Evolutionary conservation across 2,329 filamentous ascomycete species (phyloP).

Genomic region (Ophiostoma montium): DNA sequence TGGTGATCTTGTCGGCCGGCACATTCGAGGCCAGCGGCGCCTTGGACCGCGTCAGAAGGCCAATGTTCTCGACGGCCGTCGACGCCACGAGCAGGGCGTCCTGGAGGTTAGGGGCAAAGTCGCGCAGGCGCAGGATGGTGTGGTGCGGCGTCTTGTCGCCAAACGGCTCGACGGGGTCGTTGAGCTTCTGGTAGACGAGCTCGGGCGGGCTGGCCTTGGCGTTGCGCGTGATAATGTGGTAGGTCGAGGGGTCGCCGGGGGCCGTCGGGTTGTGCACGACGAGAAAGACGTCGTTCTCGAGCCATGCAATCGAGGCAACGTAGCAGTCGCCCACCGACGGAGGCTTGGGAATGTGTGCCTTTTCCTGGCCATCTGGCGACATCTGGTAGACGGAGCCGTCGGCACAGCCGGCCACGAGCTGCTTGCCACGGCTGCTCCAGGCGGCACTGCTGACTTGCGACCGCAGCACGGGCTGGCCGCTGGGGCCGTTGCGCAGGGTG

Average conservation of each 20-base stretch:
- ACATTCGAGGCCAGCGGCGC: slow-evolving; percentile 48
- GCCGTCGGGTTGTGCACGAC: slow-evolving; percentile 58
- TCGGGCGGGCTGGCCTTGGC: slow-evolving; percentile 31
- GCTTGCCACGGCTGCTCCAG: slow-evolving; percentile 91
- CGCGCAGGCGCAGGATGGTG: slow-evolving; percentile 59
- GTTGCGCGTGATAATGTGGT: slow-evolving; percentile 63
- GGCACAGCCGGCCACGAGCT: slow-evolving; percentile 71
- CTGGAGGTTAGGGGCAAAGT: slow-evolving; percentile 67
- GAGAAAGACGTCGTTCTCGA: slow-evolving; percentile 77
- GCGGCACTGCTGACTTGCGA: slow-evolving; percentile 67
- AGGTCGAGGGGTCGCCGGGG: slow-evolving; percentile 50
- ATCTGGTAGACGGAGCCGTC: slow-evolving; percentile 74
- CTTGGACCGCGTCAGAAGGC: slow-evolving; percentile 62
- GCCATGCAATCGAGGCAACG: slow-evolving; percentile 73
- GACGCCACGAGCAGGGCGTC: slow-evolving; percentile 74
- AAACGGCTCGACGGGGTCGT: slow-evolving; percentile 61
- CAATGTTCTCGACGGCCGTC: slow-evolving; percentile 66
- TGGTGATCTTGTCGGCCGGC: slow-evolving; percentile 42
- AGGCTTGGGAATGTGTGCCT: slow-evolving; percentile 67
- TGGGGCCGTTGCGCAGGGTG: slow-evolving; percentile 39
- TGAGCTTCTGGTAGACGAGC: slow-evolving; percentile 61
- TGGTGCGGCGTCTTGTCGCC: slow-evolving; percentile 59
- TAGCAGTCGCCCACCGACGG: slow-evolving; percentile 52
- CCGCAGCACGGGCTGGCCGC: slow-evolving; percentile 51
- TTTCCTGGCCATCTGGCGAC: slow-evolving; percentile 63